phyloP scores from a whole-genome alignment of 2,329 filamentous ascomycete species.

The Colletotrichum spaethianum region DNA sequence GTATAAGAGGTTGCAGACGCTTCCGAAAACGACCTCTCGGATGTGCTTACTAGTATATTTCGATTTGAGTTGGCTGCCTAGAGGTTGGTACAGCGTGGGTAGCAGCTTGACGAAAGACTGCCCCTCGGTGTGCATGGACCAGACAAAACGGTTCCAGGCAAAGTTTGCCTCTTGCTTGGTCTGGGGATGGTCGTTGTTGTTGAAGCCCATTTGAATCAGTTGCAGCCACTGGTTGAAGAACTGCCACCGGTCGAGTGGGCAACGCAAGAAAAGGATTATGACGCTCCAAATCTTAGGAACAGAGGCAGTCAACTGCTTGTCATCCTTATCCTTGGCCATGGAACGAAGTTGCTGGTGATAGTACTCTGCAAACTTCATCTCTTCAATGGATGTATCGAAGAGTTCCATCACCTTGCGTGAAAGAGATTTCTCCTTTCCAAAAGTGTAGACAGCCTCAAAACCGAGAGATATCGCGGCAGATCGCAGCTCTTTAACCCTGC shows the following conservation, averaged over 20 bases:
- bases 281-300: constrained; percentile 94
- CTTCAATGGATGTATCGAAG: constrained; percentile 70
- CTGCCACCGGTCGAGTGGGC: constrained; percentile 77
- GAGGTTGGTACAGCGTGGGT: constrained; percentile 73
- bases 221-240: constrained; percentile 82
- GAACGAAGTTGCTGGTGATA: constrained; percentile 76
- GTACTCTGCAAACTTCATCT: constrained; percentile 77
- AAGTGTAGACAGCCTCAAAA: constrained; percentile 75
- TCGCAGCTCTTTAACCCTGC: constrained; percentile 82
- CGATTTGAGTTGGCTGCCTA: constrained; percentile 77
- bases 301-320: constrained; percentile 63
- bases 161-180: constrained; percentile 84
- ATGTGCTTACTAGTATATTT: constrained; percentile 73
- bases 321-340: constrained; percentile 77
- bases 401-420: constrained; percentile 77
- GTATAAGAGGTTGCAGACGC: constrained; percentile 86
- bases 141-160: constrained; percentile 90
- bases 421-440: constrained; percentile 79
- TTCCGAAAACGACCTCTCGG: constrained; percentile 72
- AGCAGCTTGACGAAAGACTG: constrained; percentile 69
- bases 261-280: constrained; percentile 83
- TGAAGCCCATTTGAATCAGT: constrained; percentile 87
- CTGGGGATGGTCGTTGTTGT: constrained; percentile 75
- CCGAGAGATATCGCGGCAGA: constrained; percentile 81
- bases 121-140: constrained; percentile 76